Evolutionary conservation across 2,329 filamentous ascomycete genomes (phyloP).

Genomic region (Calonectria pseudoreteaudii): DNA sequence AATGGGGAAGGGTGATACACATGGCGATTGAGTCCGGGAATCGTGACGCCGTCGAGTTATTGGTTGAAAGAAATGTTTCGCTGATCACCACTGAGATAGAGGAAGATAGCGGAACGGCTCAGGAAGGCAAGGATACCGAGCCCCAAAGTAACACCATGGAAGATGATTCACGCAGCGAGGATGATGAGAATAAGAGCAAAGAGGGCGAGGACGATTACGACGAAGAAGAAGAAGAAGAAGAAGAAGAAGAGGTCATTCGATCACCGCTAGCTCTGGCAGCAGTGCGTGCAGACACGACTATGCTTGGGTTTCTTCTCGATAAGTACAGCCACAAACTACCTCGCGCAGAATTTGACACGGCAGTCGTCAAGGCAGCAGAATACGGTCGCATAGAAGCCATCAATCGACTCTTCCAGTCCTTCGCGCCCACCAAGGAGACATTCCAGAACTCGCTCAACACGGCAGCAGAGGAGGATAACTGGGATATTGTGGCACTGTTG

Average conservation of each 20-base stretch:
- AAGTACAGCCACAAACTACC: conserved; percentile 54
- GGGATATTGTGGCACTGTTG: conserved; percentile 51
- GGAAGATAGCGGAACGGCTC: conserved; percentile 35
- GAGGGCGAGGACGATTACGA: too few species aligned
- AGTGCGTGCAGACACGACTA: conserved; percentile 51
- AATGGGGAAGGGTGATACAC: conserved; percentile 50
- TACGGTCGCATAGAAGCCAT: conserved; percentile 54
- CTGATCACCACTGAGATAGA: conserved; percentile 39
- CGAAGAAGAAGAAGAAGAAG: neutral
- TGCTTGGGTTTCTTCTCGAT: conserved; percentile 55
- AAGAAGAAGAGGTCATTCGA: conserved; percentile 32
- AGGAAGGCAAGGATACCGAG: neutral
- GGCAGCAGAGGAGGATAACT: conserved; percentile 49
- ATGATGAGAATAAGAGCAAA: neutral
- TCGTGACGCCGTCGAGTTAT: conserved; percentile 52
- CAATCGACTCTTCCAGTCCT: conserved; percentile 50
- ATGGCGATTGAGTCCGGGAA: conserved; percentile 57
- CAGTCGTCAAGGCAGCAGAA: conserved; percentile 52
- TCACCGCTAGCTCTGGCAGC: conserved; percentile 54
- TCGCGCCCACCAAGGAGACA: conserved; percentile 44
- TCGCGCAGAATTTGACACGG: conserved; percentile 52
- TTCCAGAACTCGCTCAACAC: conserved; percentile 50
- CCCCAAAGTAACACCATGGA: neutral
- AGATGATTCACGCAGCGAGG: neutral
- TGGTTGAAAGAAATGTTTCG: conserved; percentile 53